Evolutionary conservation across 2,329 filamentous ascomycete genomes (phyloP), one percentile per base, ranked within the genome.

Genomic region (Ophiognomonia clavigignenti-juglandacearum): DNA sequence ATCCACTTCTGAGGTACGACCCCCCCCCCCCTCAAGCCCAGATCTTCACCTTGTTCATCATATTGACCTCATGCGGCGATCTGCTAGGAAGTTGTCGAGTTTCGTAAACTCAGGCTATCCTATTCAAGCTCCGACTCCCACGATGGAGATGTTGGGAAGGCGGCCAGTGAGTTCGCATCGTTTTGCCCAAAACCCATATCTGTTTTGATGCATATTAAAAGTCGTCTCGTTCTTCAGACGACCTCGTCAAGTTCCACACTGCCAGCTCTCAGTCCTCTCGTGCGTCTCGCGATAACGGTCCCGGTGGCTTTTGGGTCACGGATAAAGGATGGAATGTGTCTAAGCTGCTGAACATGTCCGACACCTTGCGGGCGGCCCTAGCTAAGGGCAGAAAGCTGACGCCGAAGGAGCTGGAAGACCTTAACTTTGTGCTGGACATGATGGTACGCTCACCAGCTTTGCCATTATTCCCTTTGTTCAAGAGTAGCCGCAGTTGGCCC

Each of bases 321-420:
- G 34, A 42, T 6, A 20, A 27, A 11, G 39, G 45, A n/a, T 51
- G 49, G 49, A 49, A 49, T 11, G 42, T 38, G 19, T 22, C 41
- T 10, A 51, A 49, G 44, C 51, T 53, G 14, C 40, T 53, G 22
- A 34, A 39, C 1, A 23, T 53, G 16, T 53, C 43, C 18, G 48
- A 53, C 18, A 32, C 29, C 16, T 22, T 51, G 8, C 47, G 51
- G 11, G 34, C 40, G n/a, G 23, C 48, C 2, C 19, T 53, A n/a
- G 27, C 16, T 9, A 32, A 39, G 8, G 51, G 41, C 5, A 29
- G 24, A 3, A 39, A 11, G 23, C 24, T 48, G 22, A 44, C 26
- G 8, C 13, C 24, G 13, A 18, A 16, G 14, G 48, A 47, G 29
- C 20, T 45, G 16, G 51, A 47, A 9, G 34, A 53, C 2, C 35